Base-by-base conservation (phyloP, 2,329 filamentous ascomycete genomes). In the Elsinoe perseae region DNA sequence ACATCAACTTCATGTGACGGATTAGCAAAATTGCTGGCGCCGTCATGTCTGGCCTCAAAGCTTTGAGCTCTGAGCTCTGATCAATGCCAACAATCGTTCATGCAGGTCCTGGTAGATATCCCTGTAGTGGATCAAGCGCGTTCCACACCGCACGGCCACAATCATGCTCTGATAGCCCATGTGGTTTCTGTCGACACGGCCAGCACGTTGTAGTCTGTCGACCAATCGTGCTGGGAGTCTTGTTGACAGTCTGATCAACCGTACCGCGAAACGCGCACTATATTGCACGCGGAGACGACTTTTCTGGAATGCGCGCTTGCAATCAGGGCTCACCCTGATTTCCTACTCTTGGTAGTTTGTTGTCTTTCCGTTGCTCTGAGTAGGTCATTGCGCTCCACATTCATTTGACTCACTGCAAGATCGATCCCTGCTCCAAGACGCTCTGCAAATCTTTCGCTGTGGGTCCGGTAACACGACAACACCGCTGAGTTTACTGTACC, bases 31-130 rank as follows among this genome's bases (percentile, higher is more conserved):
- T 5, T 4, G 43, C 14, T 43, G 21, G 44, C 44, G 16, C 44
- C n/a, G 27, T 30, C 28, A 30, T n/a, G 27, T n/a, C n/a, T 27
- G 21, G 32, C 40, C 40, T 44, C 40, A 44, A 44, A 25, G 8
- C 25, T 28, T 16, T 18, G 23, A 50, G 25, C 21, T 28, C 27
- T 18, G 23, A 50, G 25, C 21, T 36, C 16, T 52, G 48, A 52
- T 52, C 30, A 28, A 52, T 25, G 30, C 25, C 32, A 52, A 21
- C 48, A 38, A 20, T 25, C 48, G 48, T 52, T 38, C 48, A 52
- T 52, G 48, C 48, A 52, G 48, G 48, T 52, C 48, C 48, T 44
- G 40, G 23, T n/a, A n/a, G n/a, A n/a, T 27, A 44, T 44, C 40
- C 40, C n/a, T 7, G 40, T 10, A 27, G 9, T 12, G 10, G 40